Percentiles rank a stretch among this genome's conserved stretches.
These are phyloP conservation scores for Aspergillus asperescens DNA, from an alignment of 495 filamentous ascomycete genomes.

Conservation along the genomic window DNA sequence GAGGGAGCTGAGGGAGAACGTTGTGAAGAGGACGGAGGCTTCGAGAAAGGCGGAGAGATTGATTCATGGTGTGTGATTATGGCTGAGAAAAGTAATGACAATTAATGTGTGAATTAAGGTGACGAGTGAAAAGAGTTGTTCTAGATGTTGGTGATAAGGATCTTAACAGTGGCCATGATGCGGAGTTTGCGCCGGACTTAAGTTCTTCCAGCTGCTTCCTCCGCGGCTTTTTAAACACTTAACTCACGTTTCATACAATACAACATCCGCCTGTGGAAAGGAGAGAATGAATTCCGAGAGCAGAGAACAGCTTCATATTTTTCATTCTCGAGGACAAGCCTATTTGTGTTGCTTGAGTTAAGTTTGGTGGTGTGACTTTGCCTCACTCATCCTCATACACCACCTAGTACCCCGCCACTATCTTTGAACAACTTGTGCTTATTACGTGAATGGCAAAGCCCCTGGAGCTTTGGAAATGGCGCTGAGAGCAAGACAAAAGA, in stretches of 20 bases:
- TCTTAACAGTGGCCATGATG: slow-evolving; percentile 1
- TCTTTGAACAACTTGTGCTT: neutral
- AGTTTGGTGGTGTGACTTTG: neutral
- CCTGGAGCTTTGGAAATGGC: slow-evolving; percentile 45
- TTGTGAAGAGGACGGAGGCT: slow-evolving; percentile 15
- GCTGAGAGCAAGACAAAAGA: slow-evolving; percentile 61
- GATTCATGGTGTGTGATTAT: slow-evolving; percentile 12
- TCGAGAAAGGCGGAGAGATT: slow-evolving; percentile 9
- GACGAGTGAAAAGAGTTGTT: neutral
- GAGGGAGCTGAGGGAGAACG: slow-evolving; percentile 14
- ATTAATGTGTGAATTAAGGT: neutral
- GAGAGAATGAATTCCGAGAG: neutral
- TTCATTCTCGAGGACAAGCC: neutral
- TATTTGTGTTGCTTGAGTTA: neutral
- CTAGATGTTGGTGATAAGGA: neutral
- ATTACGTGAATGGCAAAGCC: slow-evolving; percentile 11
- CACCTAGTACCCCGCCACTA: slow-evolving; percentile 19
- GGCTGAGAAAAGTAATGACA: neutral
- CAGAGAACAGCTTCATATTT: neutral
- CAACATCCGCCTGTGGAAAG: neutral
- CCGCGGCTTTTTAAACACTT: slow-evolving; percentile 11
- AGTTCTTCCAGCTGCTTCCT: slow-evolving; percentile 21
- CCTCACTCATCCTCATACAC: neutral
- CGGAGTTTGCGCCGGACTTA: slow-evolving; percentile 25
- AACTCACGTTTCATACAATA: neutral